Evolutionary conservation across 208 protist genomes (phyloP), one percentile per base, ranked within the genome.

Genomic region (Porcisia hertigi): DNA sequence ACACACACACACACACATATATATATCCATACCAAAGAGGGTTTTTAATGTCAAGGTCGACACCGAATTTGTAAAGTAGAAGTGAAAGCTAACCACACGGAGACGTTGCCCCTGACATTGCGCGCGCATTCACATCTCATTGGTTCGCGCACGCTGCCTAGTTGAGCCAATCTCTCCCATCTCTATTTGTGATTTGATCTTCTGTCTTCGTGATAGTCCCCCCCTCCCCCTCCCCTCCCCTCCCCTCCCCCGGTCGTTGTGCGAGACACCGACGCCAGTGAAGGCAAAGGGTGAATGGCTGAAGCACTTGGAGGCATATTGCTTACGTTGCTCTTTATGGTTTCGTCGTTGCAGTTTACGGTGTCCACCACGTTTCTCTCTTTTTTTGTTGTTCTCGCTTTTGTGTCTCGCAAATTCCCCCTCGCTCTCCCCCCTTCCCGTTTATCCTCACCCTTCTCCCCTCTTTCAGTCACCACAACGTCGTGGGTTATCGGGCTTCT

Each of bases 401-500:
- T 20, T 52, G 23, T 45, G 16, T 58, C 30, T 30, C 9, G 45
- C 7, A 3, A 49, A 49, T n/a, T n/a, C 43, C 20, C 47, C 47
- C 12, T 39, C 16, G 6, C n/a, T 52, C 41, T 0, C 43, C 20
- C 5, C 3, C 20, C 5, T 67, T 49, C 45, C 45, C 45, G 36
- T 20, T 18, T 41, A 25, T 11, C 34, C 20, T 41, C 7, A 53
- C n/a, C 47, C 23, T 7, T 20, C 45, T 20, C 25, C 14, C 43
- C 23, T 20, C n/a, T 16, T 23, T 14, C 25, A 53, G 25, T 14
- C 52, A 57, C 12, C 69, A 75, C 73, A 69, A 77, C 77, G 77
- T 76, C 67, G 71, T 77, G 72, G 77, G 30, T 77, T 74, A 3
- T 54, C 34, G 76, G 65, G 69, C 18, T 55, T 5, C 9, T 77